Percentiles rank a stretch among this genome's conserved stretches.
phyloP scores from a whole-genome alignment of 805 yeast species.

The Babjeviella inositovora region DNA sequence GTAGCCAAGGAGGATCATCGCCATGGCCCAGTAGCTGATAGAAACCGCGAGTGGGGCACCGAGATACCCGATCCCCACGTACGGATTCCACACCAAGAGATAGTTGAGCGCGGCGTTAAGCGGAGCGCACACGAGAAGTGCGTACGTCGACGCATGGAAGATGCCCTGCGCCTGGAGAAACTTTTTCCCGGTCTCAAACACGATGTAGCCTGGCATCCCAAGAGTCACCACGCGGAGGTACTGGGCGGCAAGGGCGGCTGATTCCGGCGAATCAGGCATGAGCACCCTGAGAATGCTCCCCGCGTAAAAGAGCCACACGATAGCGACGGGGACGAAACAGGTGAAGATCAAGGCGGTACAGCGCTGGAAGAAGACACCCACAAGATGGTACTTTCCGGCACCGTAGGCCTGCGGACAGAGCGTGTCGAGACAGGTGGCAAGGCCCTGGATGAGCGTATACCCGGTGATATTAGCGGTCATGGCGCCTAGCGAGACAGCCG shows the following conservation, averaged over 20 bases:
- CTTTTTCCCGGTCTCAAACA: constrained; percentile 39
- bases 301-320: constrained; percentile 24
- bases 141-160: constrained; percentile 38
- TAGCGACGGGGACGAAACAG: constrained; percentile 20
- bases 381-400: constrained; percentile 28
- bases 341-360: constrained; percentile 26
- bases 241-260: constrained; percentile 28
- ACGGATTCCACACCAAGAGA: constrained; percentile 22
- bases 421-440: constrained; percentile 40
- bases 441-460: constrained; percentile 39
- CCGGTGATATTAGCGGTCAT: constrained; percentile 41
- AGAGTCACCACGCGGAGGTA: constrained; percentile 27
- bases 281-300: constrained; percentile 21
- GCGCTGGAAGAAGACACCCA: constrained; percentile 32
- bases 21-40: constrained; percentile 42
- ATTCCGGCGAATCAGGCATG: constrained; percentile 27
- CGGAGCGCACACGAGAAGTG: constrained; percentile 36
- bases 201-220: constrained; percentile 39
- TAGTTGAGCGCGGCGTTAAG: constrained; percentile 29
- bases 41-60: constrained; percentile 49
- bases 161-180: constrained; percentile 44
- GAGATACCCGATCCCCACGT: constrained; percentile 31
- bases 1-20: constrained; percentile 20
- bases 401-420: constrained; percentile 49
- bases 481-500: constrained; percentile 42